These are phyloP conservation scores for Amniculicola lignicola DNA, from an alignment of 495 filamentous ascomycete species.

Conservation along the genomic window DNA sequence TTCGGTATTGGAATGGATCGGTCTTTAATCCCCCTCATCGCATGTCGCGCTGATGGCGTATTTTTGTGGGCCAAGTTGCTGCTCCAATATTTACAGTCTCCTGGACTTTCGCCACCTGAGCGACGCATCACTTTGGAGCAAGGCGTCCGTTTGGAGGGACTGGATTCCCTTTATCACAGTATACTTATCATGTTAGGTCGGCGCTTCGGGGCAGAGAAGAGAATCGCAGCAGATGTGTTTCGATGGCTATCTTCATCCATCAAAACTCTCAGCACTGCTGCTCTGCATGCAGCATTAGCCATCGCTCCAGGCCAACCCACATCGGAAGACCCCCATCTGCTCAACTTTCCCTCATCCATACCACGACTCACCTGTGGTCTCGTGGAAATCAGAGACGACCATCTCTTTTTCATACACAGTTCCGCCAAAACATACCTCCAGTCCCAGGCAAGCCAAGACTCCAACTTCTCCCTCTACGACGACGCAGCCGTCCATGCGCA, in stretches of 20 bases:
- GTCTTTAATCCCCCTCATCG: constrained; percentile 2
- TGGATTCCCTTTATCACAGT: constrained; percentile 16
- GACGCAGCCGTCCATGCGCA: constrained; percentile 22
- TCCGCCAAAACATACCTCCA: constrained; percentile 24
- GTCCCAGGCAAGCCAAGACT: constrained; percentile 8
- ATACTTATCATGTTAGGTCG: constrained; percentile 21
- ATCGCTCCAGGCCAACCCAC: constrained; percentile 17
- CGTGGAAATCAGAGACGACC: constrained; percentile 17
- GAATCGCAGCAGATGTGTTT: constrained; percentile 17
- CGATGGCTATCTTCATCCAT: constrained; percentile 24
- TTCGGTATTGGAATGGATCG: constrained; percentile 26
- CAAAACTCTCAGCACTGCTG: constrained; percentile 3
- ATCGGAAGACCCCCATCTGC: not conserved
- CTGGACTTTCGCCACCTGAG: constrained; percentile 20
- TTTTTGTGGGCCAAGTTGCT: constrained; percentile 30
- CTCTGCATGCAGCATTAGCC: constrained; percentile 15
- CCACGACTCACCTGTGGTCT: constrained; percentile 22
- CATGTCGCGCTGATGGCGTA: constrained; percentile 16
- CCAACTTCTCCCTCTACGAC: constrained; percentile 19
- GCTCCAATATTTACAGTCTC: constrained; percentile 19
- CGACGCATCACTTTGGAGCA: constrained; percentile 10
- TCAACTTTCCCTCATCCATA: constrained; percentile 15
- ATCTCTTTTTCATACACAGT: constrained; percentile 12
- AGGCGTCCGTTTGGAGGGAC: constrained; percentile 5
- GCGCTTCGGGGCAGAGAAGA: constrained; percentile 7